Percentiles rank a stretch among this genome's conserved stretches.
Evolutionary conservation across 441 rosid genomes (phyloP).

Genomic region (Bocquillonia castaneifolia): DNA sequence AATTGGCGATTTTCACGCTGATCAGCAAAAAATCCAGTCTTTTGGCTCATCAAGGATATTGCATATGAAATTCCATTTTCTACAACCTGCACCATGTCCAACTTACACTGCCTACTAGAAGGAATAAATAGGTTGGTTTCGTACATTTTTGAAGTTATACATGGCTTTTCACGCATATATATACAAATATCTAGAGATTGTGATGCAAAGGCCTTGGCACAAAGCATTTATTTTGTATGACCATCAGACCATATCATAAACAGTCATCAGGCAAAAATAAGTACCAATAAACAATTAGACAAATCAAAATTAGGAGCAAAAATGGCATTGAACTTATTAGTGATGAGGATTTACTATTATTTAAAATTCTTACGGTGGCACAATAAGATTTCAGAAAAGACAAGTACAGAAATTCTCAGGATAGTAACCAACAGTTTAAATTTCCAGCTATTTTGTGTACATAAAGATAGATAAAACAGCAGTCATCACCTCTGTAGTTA

Average conservation of each 20-base stretch:
- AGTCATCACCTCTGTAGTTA: background rate
- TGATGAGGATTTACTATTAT: background rate
- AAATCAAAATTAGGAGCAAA: background rate
- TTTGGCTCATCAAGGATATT: constrained; percentile 67
- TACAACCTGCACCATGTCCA: constrained; percentile 42
- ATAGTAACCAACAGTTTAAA: no score
- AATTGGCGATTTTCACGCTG: constrained; percentile 71
- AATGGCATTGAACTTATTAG: background rate
- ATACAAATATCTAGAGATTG: background rate
- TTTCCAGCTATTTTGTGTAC: no score
- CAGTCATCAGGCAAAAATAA: background rate
- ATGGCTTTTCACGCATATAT: background rate
- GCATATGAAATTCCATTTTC: constrained; percentile 74
- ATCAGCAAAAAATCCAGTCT: constrained; percentile 90
- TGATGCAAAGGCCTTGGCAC: background rate
- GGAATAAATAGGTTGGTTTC: background rate
- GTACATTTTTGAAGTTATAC: background rate
- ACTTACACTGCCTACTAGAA: constrained; percentile 8
- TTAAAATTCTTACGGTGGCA: background rate
- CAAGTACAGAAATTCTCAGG: background rate
- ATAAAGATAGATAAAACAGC: background rate
- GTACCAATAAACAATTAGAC: background rate
- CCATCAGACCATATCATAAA: background rate
- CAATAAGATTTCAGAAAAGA: background rate
- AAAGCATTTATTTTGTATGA: background rate